phyloP scores from a whole-genome alignment of 805 yeast genomes.

The Osmozyma mogii region DNA sequence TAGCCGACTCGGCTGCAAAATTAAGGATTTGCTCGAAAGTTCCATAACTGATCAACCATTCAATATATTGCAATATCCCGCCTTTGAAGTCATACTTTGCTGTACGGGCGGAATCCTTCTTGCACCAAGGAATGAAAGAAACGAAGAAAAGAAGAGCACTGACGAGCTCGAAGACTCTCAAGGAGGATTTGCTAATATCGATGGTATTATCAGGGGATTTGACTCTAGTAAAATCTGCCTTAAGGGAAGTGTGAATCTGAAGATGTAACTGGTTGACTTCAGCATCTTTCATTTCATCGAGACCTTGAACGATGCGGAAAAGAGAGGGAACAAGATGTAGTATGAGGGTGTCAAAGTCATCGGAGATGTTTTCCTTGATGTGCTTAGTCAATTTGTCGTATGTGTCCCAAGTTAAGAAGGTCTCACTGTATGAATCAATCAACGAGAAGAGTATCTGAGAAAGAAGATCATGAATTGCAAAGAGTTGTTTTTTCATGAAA shows the following conservation, averaged over 20 bases:
- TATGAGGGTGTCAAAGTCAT: constrained; percentile 53
- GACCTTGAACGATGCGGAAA: constrained; percentile 35
- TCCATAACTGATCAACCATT: constrained; percentile 51
- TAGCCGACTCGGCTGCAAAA: constrained; percentile 48
- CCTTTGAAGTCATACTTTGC: constrained; percentile 44
- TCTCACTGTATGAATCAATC: constrained; percentile 27
- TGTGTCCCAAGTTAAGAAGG: constrained; percentile 22
- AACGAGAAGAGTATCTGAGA: constrained; percentile 58
- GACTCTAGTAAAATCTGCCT: constrained; percentile 18
- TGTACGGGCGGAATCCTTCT: constrained; percentile 34
- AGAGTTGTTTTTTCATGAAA: constrained; percentile 55
- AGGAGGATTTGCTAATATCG: constrained; percentile 24
- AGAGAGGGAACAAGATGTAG: constrained; percentile 59
- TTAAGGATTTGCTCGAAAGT: constrained; percentile 63
- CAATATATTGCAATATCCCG: constrained; percentile 53
- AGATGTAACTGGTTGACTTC: constrained; percentile 28
- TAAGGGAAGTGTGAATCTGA: constrained; percentile 28
- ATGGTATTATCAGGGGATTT: constrained; percentile 13
- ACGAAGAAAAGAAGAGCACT: constrained; percentile 45
- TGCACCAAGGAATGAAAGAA: constrained; percentile 62
- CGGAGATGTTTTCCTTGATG: constrained; percentile 34
- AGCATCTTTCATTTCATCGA: constrained; percentile 34
- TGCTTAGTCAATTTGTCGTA: constrained; percentile 37
- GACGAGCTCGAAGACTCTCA: constrained; percentile 34
- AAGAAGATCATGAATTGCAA: constrained; percentile 61